A percentile compares a stretch with the other conserved stretches of the same genome.
Conservation (phyloP, 2,329 filamentous ascomycete species). For the Colletotrichum theobromicola region DNA sequence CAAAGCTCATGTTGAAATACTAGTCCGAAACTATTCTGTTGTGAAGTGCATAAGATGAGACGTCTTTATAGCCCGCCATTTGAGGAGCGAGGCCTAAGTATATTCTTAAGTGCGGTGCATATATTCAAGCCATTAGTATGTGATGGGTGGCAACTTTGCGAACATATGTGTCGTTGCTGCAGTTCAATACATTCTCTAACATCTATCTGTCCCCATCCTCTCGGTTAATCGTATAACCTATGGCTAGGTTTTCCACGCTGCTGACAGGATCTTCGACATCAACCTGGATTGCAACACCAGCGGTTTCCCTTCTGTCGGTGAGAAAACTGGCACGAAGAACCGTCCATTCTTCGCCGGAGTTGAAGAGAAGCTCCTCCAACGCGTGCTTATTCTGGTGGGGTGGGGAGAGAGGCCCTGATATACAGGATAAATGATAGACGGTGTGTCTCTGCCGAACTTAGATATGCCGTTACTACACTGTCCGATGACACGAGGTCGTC, state of each 20-base stretch:
- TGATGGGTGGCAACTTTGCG: constrained; percentile 33
- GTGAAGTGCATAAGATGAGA: neutral
- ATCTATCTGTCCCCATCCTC: constrained; percentile 48
- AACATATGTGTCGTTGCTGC: constrained; percentile 26
- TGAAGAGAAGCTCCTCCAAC: constrained; percentile 45
- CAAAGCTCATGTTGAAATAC: neutral
- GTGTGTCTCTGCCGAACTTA: constrained; percentile 41
- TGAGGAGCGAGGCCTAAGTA: neutral
- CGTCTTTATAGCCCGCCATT: neutral
- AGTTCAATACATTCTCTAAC: constrained; percentile 38
- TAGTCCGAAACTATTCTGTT: neutral
- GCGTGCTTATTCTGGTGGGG: constrained; percentile 49
- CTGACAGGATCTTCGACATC: constrained; percentile 36
- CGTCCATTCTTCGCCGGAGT: constrained; percentile 31
- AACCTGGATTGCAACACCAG: constrained; percentile 29
- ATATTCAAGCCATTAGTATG: constrained; percentile 17
- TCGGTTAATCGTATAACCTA: constrained; percentile 46
- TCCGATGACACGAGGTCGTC: constrained; percentile 39
- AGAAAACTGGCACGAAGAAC: constrained; percentile 36
- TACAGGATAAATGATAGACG: constrained; percentile 42
- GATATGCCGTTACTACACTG: constrained; percentile 50
- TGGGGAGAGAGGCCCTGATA: constrained; percentile 40
- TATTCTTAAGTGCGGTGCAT: neutral
- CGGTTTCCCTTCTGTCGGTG: constrained; percentile 27
- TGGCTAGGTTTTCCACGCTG: constrained; percentile 37